A percentile compares a stretch with the other conserved stretches of the same genome.
phyloP scores from a whole-genome alignment of 225 moss, liverwort and hornwort genomes.

The Neckera pumila region DNA sequence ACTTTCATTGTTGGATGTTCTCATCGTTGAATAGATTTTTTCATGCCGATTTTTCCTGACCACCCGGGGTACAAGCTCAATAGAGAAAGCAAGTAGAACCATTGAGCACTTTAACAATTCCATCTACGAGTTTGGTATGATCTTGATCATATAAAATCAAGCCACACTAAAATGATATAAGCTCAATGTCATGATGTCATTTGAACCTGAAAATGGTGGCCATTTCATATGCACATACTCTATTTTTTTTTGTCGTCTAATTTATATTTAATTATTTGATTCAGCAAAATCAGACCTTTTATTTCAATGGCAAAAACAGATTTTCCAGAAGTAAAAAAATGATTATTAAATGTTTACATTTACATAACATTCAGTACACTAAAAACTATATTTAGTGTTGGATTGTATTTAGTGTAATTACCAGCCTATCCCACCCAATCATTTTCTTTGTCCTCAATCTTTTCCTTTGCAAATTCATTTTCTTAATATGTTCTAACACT shows the following conservation, averaged over 20 bases:
- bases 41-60: not conserved
- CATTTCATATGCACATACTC: not conserved
- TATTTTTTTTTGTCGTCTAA: not conserved
- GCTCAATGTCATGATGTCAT: not conserved
- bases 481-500: too few species aligned
- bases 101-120: not conserved
- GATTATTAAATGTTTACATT: not conserved
- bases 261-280: not conserved
- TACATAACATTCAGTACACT: too few species aligned
- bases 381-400: too few species aligned
- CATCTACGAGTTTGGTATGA: not conserved
- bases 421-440: too few species aligned
- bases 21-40: not conserved
- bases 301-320: not conserved
- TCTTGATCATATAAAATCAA: not conserved
- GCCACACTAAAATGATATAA: not conserved
- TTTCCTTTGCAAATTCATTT: too few species aligned
- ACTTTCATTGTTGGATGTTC: not conserved
- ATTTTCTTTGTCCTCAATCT: too few species aligned
- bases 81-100: not conserved
- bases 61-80: accelerated
- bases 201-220: not conserved
- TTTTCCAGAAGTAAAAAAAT: not conserved
- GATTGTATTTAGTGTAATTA: too few species aligned
- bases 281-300: too few species aligned